These are phyloP conservation scores for Cryptosporidium bovis DNA, from an alignment of 169 alveolate species.

Conservation along the genomic window DNA sequence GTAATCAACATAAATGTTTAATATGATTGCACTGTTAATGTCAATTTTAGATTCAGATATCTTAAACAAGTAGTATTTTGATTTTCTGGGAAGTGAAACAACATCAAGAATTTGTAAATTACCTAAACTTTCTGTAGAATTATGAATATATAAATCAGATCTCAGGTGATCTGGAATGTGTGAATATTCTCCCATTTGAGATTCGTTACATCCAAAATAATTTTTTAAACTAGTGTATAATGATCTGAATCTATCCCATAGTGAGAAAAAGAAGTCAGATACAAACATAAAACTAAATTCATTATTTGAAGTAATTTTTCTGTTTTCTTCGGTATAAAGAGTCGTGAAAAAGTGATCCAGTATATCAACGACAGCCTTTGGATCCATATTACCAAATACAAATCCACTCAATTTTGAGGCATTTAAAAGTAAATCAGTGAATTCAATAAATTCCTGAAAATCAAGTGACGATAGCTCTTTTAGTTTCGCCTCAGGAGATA, in stretches of 20 bases:
- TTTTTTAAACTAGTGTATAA: not conserved
- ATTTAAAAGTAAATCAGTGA: not conserved
- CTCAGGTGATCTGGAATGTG: conserved; percentile 7
- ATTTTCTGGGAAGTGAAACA: conserved; percentile 12
- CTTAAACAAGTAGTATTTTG: not conserved
- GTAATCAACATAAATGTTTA: conserved; percentile 7
- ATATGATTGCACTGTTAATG: conserved; percentile 11
- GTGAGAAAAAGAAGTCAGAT: not conserved
- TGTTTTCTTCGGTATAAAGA: not conserved
- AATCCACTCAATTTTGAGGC: conserved; percentile 22
- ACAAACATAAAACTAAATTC: not conserved
- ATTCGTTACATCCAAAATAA: not conserved
- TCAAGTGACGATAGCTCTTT: not conserved
- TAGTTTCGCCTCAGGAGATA: conserved; percentile 1
- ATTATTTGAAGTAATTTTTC: not conserved
- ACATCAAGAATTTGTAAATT: conserved; percentile 11
- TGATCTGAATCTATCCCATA: not conserved
- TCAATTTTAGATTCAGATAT: not conserved
- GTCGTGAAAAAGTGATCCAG: not conserved
- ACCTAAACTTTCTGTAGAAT: not conserved
- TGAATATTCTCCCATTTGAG: not conserved
- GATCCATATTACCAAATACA: conserved; percentile 16
- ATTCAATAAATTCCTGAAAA: conserved; percentile 2
- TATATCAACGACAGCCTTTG: not conserved
- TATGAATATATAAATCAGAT: not conserved